Base-by-base conservation (phyloP, 345 rosid species). In the Eucalyptus globulus region DNA sequence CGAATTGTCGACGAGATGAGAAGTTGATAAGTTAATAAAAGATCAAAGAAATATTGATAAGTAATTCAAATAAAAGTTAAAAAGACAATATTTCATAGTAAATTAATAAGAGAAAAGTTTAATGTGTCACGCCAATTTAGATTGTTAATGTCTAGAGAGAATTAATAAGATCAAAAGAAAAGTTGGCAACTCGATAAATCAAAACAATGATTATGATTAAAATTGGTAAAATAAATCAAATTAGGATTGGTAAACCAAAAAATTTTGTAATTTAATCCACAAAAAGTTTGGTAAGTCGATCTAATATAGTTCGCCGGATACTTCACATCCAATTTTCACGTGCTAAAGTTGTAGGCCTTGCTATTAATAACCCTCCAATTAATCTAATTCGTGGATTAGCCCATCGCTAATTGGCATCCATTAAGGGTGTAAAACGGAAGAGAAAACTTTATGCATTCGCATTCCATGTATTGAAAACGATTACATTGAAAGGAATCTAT, bases 1-100 rank as follows among this genome's bases (percentile, higher is more conserved):
- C 3, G 0, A 21, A 37, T 76, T 6, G 9, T 37, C 0, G 1
- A 37, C 3, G 47, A 72, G 6, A 5, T 0, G 1, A 34, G 2
- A 17, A 69, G 11, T 34, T 3, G 26, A 72, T 72, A 72, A 72
- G 44, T 72, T 17, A 72, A 72, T 17, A 37, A 34, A 65, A 34
- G 7, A 34, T 72, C 7, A 72, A 17, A 9, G 1, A 17, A 17
- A 34, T 34, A 37, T 34, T 4, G 10, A 69, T 3, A 10, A 17
- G 26, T n/a, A 65, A 7, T 15, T 65, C 10, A 7, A 65, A n/a
- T 16, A 0, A 69, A 17, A 34, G 26, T 69, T 69, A 6, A 76
- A 37, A 37, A 72, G 31, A 72, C 1, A 5, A 11, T 34, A 72
- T 72, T 37, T 2, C 11, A 3, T 37, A 6, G 45, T 37, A 76